These are phyloP conservation scores for Colletotrichum zoysiae DNA, from an alignment of 2,329 filamentous ascomycete species.

Conservation along the genomic window DNA sequence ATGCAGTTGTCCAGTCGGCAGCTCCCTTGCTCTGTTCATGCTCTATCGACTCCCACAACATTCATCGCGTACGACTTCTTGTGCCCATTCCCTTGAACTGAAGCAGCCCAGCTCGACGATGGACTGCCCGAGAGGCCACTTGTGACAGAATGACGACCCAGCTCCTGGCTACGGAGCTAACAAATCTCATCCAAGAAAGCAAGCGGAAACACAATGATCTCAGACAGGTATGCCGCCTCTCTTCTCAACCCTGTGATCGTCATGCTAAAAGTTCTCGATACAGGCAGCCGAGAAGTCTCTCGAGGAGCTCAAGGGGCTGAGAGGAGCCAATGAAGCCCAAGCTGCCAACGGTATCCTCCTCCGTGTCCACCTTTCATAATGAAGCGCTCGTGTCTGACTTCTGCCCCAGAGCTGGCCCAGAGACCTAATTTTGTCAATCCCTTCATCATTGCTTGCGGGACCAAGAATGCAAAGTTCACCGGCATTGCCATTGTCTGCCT, in stretches of 20 bases:
- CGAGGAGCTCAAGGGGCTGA: constrained; percentile 84
- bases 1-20: constrained; percentile 9
- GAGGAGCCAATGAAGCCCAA: constrained; percentile 80
- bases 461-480: constrained; percentile 91
- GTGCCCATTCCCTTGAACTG: no score
- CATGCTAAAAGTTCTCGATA: constrained; percentile 18
- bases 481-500: constrained; percentile 89
- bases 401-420: constrained; percentile 79
- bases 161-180: constrained; percentile 88
- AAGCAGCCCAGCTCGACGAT: constrained; percentile 18
- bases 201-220: constrained; percentile 95
- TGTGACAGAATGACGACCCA: constrained; percentile 84
- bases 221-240: constrained; percentile 72
- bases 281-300: constrained; percentile 94
- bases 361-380: constrained; percentile 43
- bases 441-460: constrained; percentile 92
- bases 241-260: not conserved
- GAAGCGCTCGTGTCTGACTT: constrained; percentile 29
- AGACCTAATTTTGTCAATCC: constrained; percentile 89
- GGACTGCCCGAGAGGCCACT: constrained; percentile 30
- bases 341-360: constrained; percentile 72
- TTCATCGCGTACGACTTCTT: not conserved
- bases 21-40: constrained; percentile 31
- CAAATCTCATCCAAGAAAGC: constrained; percentile 93
- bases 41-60: not conserved